phyloP scores from a whole-genome alignment of 768 basidiomycete genomes.

The Holtermanniella nyarrowii region DNA sequence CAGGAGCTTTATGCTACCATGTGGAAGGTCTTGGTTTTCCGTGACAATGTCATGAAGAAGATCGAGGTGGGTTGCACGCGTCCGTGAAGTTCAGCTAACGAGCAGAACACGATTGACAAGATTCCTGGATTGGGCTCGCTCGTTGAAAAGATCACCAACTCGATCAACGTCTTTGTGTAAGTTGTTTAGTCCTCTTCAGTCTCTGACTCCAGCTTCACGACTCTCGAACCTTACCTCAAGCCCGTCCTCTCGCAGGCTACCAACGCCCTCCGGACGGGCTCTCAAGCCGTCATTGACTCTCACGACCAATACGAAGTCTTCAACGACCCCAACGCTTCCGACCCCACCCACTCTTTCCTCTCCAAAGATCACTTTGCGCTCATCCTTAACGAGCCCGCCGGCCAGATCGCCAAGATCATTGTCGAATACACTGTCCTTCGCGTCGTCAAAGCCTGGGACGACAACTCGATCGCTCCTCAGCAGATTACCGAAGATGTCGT shows the following conservation, averaged over 20 bases:
- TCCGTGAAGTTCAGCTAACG: background rate
- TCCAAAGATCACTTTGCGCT: slow-evolving; percentile 72
- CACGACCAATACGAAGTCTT: slow-evolving; percentile 81
- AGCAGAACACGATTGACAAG: slow-evolving; percentile 49
- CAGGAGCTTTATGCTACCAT: slow-evolving; percentile 73
- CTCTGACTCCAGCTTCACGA: slow-evolving; percentile 48
- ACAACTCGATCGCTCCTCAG: slow-evolving; percentile 40
- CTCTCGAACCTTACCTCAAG: slow-evolving; percentile 73
- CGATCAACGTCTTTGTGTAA: slow-evolving; percentile 60
- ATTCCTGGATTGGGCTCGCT: slow-evolving; percentile 65
- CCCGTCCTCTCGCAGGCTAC: slow-evolving; percentile 66
- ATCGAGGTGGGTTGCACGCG: slow-evolving; percentile 43
- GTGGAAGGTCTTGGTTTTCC: slow-evolving; percentile 77
- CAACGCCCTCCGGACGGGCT: slow-evolving; percentile 51
- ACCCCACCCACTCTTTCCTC: slow-evolving; percentile 52
- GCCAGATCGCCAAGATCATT: slow-evolving; percentile 59
- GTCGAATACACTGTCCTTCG: slow-evolving; percentile 57
- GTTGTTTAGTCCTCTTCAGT: background rate
- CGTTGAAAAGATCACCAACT: slow-evolving; percentile 69
- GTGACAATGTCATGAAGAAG: slow-evolving; percentile 72
- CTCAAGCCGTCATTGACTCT: slow-evolving; percentile 65
- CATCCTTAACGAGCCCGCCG: slow-evolving; percentile 64
- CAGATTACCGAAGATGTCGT: slow-evolving; percentile 34
- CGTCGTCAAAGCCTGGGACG: slow-evolving; percentile 76
- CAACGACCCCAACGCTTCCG: slow-evolving; percentile 68